Conservation (phyloP, 305 asterid genomes). For the Rubia peregrina region DNA sequence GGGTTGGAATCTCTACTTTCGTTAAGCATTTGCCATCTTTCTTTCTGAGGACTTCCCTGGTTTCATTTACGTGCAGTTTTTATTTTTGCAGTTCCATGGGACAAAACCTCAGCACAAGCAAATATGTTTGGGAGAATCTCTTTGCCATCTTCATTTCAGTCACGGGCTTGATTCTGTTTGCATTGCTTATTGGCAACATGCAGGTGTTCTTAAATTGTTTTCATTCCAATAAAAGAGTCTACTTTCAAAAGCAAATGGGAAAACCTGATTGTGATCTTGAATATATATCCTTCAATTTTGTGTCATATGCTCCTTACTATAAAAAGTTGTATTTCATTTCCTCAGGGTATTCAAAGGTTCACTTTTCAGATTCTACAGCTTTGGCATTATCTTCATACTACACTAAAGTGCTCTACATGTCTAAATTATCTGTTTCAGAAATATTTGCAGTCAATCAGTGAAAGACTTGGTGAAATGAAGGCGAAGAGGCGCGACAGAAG, state of each 20-base stretch:
- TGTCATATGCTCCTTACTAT: too few species aligned
- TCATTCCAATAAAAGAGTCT: too few species aligned
- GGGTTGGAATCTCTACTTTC: background rate
- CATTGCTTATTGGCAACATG: conserved; percentile 63
- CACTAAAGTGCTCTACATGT: background rate
- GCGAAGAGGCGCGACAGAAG: conserved; percentile 25
- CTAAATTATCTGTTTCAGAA: conserved; percentile 32
- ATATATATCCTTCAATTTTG: too few species aligned
- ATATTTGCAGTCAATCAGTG: conserved; percentile 43
- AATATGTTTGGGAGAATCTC: conserved; percentile 40
- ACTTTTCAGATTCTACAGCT: background rate
- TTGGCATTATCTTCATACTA: background rate
- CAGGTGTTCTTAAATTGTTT: conserved; percentile 30
- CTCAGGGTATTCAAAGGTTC: background rate
- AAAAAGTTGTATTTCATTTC: background rate
- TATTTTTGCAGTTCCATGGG: conserved; percentile 51
- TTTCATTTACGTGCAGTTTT: background rate
- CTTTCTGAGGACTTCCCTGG: background rate
- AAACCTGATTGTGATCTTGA: too few species aligned
- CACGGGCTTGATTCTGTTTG: conserved; percentile 44
- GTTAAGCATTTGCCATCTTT: too few species aligned
- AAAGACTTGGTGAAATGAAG: conserved; percentile 45
- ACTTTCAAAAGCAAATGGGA: too few species aligned
- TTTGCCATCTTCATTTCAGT: conserved; percentile 44
- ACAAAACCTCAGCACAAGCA: conserved; percentile 56